Evolutionary conservation across 306 rosid genomes (phyloP).

Genomic region (Abrus precatorius): DNA sequence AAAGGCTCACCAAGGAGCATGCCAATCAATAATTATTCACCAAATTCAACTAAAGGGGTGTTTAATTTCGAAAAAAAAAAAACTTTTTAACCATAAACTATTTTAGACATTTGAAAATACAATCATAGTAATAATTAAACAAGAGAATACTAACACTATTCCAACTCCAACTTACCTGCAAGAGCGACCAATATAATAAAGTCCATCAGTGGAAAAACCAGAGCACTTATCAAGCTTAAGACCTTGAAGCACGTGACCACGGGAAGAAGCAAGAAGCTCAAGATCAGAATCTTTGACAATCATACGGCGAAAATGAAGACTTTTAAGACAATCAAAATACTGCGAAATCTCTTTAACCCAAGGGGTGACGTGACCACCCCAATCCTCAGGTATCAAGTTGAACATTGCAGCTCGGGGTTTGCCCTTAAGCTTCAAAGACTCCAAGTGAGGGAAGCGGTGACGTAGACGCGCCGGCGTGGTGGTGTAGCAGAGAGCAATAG

Average conservation of each 20-base stretch:
- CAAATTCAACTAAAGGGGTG: background rate
- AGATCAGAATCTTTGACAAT: slow-evolving; percentile 88
- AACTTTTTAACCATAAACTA: background rate
- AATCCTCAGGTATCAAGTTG: slow-evolving; percentile 92
- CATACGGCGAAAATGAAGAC: slow-evolving; percentile 92
- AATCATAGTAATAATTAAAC: background rate
- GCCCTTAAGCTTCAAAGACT: slow-evolving; percentile 84
- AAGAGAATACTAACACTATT: no score
- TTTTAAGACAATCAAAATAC: slow-evolving; percentile 72
- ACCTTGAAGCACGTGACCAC: slow-evolving; percentile 73
- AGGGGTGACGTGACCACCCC: slow-evolving; percentile 93
- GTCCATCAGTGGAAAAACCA: slow-evolving; percentile 89
- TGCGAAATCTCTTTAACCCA: slow-evolving; percentile 79
- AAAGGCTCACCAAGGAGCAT: background rate
- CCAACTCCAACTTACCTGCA: slow-evolving; percentile 67
- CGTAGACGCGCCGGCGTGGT: slow-evolving; percentile 80
- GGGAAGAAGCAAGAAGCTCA: slow-evolving; percentile 64
- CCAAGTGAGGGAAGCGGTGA: slow-evolving; percentile 72
- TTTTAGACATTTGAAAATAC: background rate
- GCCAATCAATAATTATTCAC: background rate
- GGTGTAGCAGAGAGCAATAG: slow-evolving; percentile 94
- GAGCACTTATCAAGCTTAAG: slow-evolving; percentile 93
- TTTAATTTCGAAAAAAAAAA: background rate
- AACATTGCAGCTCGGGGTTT: slow-evolving; percentile 99
- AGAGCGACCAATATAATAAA: slow-evolving; percentile 62